A percentile compares a stretch with the other conserved stretches of the same genome.
Evolutionary conservation across 164 flowering plant genomes (phyloP).

Genomic region (Aristolochia californica): DNA sequence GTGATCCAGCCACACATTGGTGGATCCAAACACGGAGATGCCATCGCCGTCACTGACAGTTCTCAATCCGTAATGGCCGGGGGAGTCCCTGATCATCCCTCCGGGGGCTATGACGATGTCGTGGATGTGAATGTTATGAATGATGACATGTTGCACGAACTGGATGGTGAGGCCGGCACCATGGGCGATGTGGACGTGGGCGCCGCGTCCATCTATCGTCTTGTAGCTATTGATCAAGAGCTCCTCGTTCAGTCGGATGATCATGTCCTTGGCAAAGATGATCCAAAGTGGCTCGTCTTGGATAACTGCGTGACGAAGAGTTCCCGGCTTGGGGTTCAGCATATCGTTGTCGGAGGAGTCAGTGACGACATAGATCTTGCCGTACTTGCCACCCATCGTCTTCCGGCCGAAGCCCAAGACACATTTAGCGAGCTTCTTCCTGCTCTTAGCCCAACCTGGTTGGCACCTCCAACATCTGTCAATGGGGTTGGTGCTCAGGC

Average conservation of each 20-base stretch:
- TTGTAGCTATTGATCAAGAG: slow-evolving; percentile 78
- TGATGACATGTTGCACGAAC: slow-evolving; percentile 49
- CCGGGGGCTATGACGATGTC: slow-evolving; percentile 37
- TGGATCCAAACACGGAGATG: slow-evolving; percentile 45
- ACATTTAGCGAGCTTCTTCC: slow-evolving; percentile 64
- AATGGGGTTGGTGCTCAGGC: slow-evolving; percentile 43
- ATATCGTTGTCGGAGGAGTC: slow-evolving; percentile 53
- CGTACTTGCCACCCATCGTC: slow-evolving; percentile 70
- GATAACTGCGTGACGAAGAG: slow-evolving; percentile 70
- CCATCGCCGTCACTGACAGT: slow-evolving; percentile 69
- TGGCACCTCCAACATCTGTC: slow-evolving; percentile 86
- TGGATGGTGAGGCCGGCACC: slow-evolving; percentile 75
- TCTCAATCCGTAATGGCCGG: slow-evolving; percentile 38
- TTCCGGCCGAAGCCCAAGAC: slow-evolving; percentile 70
- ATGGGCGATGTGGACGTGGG: slow-evolving; percentile 28
- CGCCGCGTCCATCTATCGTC: slow-evolving; percentile 8
- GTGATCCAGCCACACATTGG: slow-evolving; percentile 70
- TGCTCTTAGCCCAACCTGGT: slow-evolving; percentile 31
- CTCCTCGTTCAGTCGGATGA: slow-evolving; percentile 56
- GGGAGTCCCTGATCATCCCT: slow-evolving; percentile 55
- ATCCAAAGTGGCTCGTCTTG: slow-evolving; percentile 73
- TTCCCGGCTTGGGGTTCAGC: slow-evolving; percentile 59
- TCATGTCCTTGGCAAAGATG: slow-evolving; percentile 74
- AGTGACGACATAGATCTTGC: slow-evolving; percentile 48
- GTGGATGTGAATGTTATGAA: slow-evolving; percentile 56